phyloP scores from a whole-genome alignment of 371 early-diverging fungal genomes.

The Entomophthora muscae region DNA sequence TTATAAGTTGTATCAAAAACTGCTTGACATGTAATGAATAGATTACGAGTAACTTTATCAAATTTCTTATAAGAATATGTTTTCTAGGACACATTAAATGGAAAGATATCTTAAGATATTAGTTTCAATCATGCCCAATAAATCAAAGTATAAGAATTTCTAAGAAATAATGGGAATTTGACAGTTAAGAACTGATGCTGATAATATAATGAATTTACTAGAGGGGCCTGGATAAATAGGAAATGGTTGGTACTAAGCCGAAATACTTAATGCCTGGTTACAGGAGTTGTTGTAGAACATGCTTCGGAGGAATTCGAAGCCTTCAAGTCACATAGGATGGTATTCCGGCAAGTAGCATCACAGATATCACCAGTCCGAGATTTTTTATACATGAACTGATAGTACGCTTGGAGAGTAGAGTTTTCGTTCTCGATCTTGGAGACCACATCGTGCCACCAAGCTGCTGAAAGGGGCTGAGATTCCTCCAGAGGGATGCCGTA shows the following conservation, averaged over 20 bases:
- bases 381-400: neutral
- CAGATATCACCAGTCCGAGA: neutral
- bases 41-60: too few species aligned
- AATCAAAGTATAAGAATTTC: too few species aligned
- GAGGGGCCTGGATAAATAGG: too few species aligned
- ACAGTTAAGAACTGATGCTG: too few species aligned
- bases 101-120: too few species aligned
- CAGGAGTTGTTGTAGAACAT: neutral
- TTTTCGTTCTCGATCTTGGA: neutral
- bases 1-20: too few species aligned
- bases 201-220: too few species aligned
- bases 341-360: neutral
- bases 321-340: neutral
- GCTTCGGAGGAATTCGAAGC: conserved; percentile 4
- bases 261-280: conserved; percentile 3
- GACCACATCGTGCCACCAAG: conserved; percentile 1
- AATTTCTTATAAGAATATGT: too few species aligned
- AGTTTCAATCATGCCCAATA: too few species aligned
- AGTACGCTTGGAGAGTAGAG: neutral
- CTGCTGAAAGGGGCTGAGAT: neutral
- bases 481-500: neutral
- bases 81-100: too few species aligned
- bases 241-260: neutral
- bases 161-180: too few species aligned
- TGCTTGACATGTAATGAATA: too few species aligned